Percentiles rank a stretch among this genome's conserved stretches.
Evolutionary conservation across 2,329 filamentous ascomycete genomes (phyloP).

Genomic region (Fusarium incarnatum): DNA sequence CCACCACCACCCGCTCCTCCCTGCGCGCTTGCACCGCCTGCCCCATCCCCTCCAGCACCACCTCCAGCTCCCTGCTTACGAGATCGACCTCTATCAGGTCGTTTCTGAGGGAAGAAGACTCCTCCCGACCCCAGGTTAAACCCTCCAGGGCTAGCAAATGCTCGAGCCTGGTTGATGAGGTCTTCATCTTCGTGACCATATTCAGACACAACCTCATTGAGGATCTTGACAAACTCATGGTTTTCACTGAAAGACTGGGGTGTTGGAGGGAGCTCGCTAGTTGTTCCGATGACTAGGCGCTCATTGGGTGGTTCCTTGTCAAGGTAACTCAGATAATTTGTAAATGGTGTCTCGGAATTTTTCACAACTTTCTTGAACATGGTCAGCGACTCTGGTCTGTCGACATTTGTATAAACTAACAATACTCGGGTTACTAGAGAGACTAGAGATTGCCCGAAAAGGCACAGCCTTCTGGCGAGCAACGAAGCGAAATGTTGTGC

Average conservation of each 20-base stretch:
- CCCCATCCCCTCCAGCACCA: slow-evolving; percentile 59
- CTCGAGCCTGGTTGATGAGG: slow-evolving; percentile 67
- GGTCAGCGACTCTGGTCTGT: slow-evolving; percentile 24
- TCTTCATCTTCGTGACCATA: slow-evolving; percentile 68
- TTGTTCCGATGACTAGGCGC: slow-evolving; percentile 68
- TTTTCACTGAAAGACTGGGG: slow-evolving; percentile 71
- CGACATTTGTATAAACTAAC: slow-evolving; percentile 53
- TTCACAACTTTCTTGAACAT: slow-evolving; percentile 67
- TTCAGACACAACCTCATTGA: slow-evolving; percentile 67
- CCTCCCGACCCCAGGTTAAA: slow-evolving; percentile 65
- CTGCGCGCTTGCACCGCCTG: slow-evolving; percentile 68
- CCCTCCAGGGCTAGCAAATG: slow-evolving; percentile 69
- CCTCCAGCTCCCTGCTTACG: slow-evolving; percentile 54
- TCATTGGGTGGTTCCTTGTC: slow-evolving; percentile 66
- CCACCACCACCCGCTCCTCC: slow-evolving; percentile 71
- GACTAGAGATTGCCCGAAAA: slow-evolving; percentile 57
- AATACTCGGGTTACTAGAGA: slow-evolving; percentile 65
- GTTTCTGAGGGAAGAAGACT: slow-evolving; percentile 60
- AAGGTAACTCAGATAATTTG: slow-evolving; percentile 70
- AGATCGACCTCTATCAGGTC: slow-evolving; percentile 49
- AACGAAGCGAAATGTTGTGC: slow-evolving; percentile 41
- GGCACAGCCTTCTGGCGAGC: slow-evolving; percentile 34
- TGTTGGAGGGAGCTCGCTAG: slow-evolving; percentile 69
- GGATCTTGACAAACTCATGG: slow-evolving; percentile 66
- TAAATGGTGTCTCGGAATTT: slow-evolving; percentile 57